Conservation (phyloP, 2,329 filamentous ascomycete genomes). For the Penicillium rolfsii region DNA sequence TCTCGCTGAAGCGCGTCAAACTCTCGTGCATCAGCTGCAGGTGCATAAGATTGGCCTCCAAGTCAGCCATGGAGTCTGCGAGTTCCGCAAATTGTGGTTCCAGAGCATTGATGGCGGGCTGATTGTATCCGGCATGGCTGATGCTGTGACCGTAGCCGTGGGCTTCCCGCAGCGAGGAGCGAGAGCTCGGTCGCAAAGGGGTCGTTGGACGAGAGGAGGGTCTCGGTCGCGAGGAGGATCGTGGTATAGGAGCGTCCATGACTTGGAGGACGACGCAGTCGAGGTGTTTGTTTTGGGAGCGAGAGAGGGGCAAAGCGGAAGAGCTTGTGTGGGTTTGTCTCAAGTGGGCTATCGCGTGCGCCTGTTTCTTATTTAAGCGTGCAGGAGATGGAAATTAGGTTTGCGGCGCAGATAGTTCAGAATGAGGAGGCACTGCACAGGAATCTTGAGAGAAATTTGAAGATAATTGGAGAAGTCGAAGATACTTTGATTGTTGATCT, state of each 20-base stretch:
- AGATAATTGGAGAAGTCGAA: background rate
- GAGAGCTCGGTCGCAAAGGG: constrained; percentile 84
- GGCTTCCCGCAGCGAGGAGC: constrained; percentile 82
- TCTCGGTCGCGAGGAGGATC: constrained; percentile 64
- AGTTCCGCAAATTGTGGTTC: constrained; percentile 93
- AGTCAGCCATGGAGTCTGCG: constrained; percentile 88
- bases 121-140: constrained; percentile 46
- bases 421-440: background rate
- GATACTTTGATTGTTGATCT: background rate
- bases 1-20: constrained; percentile 88
- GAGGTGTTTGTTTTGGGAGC: constrained; percentile 21
- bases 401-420: background rate
- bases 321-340: background rate
- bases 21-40: constrained; percentile 97
- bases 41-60: constrained; percentile 97
- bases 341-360: background rate
- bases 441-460: background rate
- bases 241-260: constrained; percentile 38
- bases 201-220: constrained; percentile 80
- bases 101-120: constrained; percentile 73
- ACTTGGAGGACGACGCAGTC: background rate
- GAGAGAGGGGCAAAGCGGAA: background rate
- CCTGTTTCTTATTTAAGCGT: constrained; percentile 7
- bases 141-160: constrained; percentile 55
- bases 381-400: background rate